Base-by-base conservation (phyloP, 177 flowering plant species). In the Vitis hybrid region DNA sequence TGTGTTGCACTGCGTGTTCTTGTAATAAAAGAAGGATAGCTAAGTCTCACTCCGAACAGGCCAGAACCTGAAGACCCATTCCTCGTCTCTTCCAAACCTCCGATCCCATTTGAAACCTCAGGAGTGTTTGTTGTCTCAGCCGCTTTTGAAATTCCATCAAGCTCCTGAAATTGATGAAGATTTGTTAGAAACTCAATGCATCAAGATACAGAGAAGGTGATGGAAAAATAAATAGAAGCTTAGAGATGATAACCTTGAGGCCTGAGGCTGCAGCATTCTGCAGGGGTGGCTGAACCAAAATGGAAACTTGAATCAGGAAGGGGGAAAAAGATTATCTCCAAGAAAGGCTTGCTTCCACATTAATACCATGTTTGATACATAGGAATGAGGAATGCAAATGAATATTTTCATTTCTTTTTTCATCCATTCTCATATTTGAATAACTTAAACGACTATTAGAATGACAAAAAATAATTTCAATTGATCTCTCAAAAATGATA, bases 1-100 rank as follows among this genome's bases (percentile, higher is more conserved):
- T 50, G 64, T 51, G 70, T 78, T 1, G 82, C 85, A 67, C 88
- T 86, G 58, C 72, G 75, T 49, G 82, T 84, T 79, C 90, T 86
- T 2, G 78, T 66, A 33, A 89, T 70, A 39, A 82, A 59, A 13
- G 86, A 64, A 16, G 75, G 77, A 69, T 52, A 69, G 0, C 71
- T 31, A 39, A 76, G 14, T 65, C 59, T 76, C 72, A 84, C 45
- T 16, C 89, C 81, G 61, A 75, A 78, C 29, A 76, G 3, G 51
- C 84, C 52, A 39, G 82, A 72, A 62, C 79, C 72, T 14, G 84
- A 73, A 64, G 83, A 73, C 2, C 67, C 74, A 51, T 56, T 73
- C 12, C 16, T 69, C 13, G 77, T 65, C 1, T 61, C 80, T 71
- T 77, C 83, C 45, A 68, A 13, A n/a, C 64, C 49, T 55, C 7